A percentile compares a stretch with the other conserved stretches of the same genome.
phyloP scores from a whole-genome alignment of 805 yeast genomes.

The Metschnikowia cubensis region DNA sequence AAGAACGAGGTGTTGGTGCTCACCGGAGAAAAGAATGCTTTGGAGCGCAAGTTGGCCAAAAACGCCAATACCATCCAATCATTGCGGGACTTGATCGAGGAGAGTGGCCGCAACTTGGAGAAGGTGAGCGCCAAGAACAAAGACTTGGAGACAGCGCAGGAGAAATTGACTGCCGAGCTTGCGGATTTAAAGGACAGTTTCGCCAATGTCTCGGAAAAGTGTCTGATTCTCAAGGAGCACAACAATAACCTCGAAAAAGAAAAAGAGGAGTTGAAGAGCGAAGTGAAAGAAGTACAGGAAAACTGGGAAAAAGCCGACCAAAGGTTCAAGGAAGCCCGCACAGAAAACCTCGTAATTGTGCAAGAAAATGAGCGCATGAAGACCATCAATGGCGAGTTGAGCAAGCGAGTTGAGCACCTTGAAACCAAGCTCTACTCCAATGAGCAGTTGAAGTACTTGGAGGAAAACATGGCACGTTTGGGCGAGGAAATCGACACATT shows the following conservation, averaged over 20 bases:
- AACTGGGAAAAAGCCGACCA: slow-evolving; percentile 27
- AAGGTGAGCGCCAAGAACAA: slow-evolving; percentile 28
- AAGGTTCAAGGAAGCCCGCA: slow-evolving; percentile 36
- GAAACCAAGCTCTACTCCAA: slow-evolving; percentile 48
- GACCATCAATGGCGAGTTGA: slow-evolving; percentile 51
- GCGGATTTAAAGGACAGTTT: slow-evolving; percentile 26
- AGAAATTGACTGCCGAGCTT: slow-evolving; percentile 24
- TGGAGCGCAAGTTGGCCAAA: slow-evolving; percentile 35
- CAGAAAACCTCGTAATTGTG: slow-evolving; percentile 50
- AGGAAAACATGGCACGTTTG: slow-evolving; percentile 48
- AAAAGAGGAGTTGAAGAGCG: slow-evolving; percentile 31
- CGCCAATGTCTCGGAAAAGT: not conserved
- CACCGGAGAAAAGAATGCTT: slow-evolving; percentile 32
- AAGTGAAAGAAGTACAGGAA: slow-evolving; percentile 25
- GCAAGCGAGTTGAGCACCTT: slow-evolving; percentile 39
- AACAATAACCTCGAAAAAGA: slow-evolving; percentile 31
- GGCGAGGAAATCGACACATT: slow-evolving; percentile 48
- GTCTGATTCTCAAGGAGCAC: slow-evolving; percentile 30
- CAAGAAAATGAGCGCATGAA: slow-evolving; percentile 68
- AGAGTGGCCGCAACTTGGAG: slow-evolving; percentile 61
- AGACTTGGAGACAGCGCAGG: slow-evolving; percentile 30
- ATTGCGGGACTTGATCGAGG: slow-evolving; percentile 56
- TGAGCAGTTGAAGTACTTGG: slow-evolving; percentile 60
- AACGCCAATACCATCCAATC: slow-evolving; percentile 49
- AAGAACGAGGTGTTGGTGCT: slow-evolving; percentile 26